Evolutionary conservation across 1,284 basidiomycete species (phyloP).

Genomic region (Cutaneotrichosporon daszewskae): DNA sequence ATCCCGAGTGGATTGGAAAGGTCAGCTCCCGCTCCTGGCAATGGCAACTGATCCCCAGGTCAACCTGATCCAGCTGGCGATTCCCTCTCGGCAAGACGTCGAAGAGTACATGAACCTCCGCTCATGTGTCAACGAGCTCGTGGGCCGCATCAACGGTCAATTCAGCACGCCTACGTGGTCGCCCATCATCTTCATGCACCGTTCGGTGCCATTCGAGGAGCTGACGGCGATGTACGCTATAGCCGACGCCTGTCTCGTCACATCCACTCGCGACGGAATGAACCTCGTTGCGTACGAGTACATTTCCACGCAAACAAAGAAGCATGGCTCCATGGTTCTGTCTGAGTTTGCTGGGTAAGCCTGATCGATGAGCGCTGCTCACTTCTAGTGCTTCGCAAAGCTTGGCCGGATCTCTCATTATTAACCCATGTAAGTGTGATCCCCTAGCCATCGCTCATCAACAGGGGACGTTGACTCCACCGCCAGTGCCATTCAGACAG

Average conservation of each 20-base stretch:
- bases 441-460: not conserved
- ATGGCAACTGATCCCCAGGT: constrained; percentile 53
- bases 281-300: constrained; percentile 99
- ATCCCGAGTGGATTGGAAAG: constrained; percentile 99
- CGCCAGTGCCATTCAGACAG: constrained; percentile 90
- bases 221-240: constrained; percentile 93
- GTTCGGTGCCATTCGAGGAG: constrained; percentile 87
- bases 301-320: constrained; percentile 86
- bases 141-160: constrained; percentile 94
- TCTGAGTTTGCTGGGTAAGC: constrained; percentile 84
- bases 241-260: constrained; percentile 93
- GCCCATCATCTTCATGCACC: constrained; percentile 99
- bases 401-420: constrained; percentile 85
- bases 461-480: constrained; percentile 81
- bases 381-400: constrained; percentile 87
- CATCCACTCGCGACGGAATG: constrained; percentile 95
- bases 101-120: constrained; percentile 98
- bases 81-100: constrained; percentile 95
- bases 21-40: constrained; percentile 44
- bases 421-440: constrained; percentile 68
- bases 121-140: constrained; percentile 92
- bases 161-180: constrained; percentile 98
- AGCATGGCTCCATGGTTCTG: constrained; percentile 93
- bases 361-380: too few species aligned
- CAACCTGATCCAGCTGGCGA: constrained; percentile 91